A percentile compares a stretch with the other conserved stretches of the same genome.
Evolutionary conservation across 805 yeast genomes (phyloP).

Genomic region (Deakozyma indianensis): DNA sequence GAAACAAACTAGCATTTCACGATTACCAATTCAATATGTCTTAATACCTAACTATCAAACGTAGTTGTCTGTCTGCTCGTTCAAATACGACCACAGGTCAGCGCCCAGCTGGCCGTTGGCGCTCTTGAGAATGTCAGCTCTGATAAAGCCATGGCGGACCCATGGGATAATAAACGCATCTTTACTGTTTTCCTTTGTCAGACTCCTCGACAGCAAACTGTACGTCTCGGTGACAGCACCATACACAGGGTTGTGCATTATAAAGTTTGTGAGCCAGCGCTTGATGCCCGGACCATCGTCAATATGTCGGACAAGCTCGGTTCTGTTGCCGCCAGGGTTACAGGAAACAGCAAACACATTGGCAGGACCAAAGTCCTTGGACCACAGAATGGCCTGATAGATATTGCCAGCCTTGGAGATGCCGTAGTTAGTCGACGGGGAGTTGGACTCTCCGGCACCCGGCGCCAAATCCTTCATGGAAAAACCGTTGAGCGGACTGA

Average conservation of each 20-base stretch:
- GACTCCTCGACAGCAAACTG: slow-evolving; percentile 24
- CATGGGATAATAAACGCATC: slow-evolving; percentile 27
- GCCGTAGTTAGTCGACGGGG: slow-evolving; percentile 16
- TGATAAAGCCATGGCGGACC: slow-evolving; percentile 22
- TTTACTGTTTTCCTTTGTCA: slow-evolving; percentile 16
- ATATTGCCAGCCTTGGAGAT: slow-evolving; percentile 29
- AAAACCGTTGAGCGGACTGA: slow-evolving; percentile 20
- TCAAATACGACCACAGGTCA: slow-evolving; percentile 21
- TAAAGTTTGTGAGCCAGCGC: slow-evolving; percentile 1
- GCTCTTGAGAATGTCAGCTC: slow-evolving; percentile 22
- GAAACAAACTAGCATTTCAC: neutral
- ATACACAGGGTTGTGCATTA: slow-evolving; percentile 13
- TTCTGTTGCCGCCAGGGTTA: slow-evolving; percentile 24
- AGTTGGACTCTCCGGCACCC: slow-evolving; percentile 8
- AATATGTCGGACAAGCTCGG: slow-evolving; percentile 21
- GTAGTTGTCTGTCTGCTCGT: neutral
- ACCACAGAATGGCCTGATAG: slow-evolving; percentile 22
- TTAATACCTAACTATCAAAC: too few species aligned
- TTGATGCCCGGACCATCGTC: neutral
- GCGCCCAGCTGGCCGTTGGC: slow-evolving; percentile 19
- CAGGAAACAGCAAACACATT: slow-evolving; percentile 19
- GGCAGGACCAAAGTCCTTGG: slow-evolving; percentile 15
- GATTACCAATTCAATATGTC: too few species aligned
- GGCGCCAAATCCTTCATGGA: slow-evolving; percentile 22
- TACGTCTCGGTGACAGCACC: slow-evolving; percentile 31